These are phyloP conservation scores for Polymyxa betae DNA, from an alignment of 208 protist species.

Conservation along the genomic window DNA sequence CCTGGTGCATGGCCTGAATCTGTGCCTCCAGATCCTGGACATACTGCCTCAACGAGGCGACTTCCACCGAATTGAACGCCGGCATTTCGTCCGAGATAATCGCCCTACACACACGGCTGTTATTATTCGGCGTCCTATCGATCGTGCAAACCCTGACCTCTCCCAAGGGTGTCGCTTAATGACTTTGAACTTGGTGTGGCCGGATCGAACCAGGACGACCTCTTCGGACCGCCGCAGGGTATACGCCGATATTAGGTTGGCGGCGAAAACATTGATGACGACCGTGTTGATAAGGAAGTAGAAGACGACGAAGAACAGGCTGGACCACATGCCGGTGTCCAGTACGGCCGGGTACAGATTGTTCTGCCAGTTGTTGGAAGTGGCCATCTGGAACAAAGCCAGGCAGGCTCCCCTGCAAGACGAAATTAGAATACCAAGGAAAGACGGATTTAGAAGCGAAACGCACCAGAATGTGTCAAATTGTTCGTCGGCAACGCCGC, in stretches of 20 bases:
- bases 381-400: conserved; percentile 16
- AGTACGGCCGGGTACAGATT: conserved; percentile 35
- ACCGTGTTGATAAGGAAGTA: conserved; percentile 28
- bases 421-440: neutral
- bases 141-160: neutral
- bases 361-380: conserved; percentile 50
- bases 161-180: neutral
- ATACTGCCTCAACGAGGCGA: neutral
- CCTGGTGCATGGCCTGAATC: neutral
- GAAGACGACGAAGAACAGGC: conserved; percentile 44
- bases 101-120: neutral
- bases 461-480: conserved; percentile 5
- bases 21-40: neutral
- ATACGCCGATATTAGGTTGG: conserved; percentile 19
- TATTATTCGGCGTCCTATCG: neutral
- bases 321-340: neutral
- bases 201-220: neutral
- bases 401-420: neutral
- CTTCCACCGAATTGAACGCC: conserved; percentile 9
- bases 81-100: conserved; percentile 19
- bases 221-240: neutral
- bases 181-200: conserved; percentile 1
- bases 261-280: conserved; percentile 46
- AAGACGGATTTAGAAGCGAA: neutral
- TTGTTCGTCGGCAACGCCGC: neutral